Evolutionary conservation across 2,329 filamentous ascomycete genomes (phyloP).

Genomic region (Monosporascus sp.): DNA sequence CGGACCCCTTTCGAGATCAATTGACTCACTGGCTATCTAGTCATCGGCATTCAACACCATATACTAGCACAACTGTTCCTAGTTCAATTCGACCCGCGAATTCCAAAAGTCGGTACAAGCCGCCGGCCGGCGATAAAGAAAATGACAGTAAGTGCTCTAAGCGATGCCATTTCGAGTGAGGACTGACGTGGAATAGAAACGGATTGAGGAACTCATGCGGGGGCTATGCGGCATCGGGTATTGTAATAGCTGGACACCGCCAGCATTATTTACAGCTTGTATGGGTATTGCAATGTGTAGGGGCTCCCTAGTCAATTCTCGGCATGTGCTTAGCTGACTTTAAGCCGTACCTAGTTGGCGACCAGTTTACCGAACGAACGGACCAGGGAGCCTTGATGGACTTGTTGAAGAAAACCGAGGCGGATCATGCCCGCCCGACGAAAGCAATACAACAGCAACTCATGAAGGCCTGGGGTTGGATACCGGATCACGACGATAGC

Average conservation of each 20-base stretch:
- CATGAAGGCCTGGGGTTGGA: constrained; percentile 45
- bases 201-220: constrained; percentile 42
- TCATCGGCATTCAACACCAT: constrained; percentile 55
- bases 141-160: constrained; percentile 31
- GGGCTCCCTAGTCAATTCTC: constrained; percentile 3
- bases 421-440: constrained; percentile 48
- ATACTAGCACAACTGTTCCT: constrained; percentile 53
- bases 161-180: neutral
- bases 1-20: neutral
- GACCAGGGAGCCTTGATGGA: constrained; percentile 45
- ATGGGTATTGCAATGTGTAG: constrained; percentile 50
- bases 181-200: constrained; percentile 26
- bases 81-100: constrained; percentile 47
- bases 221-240: constrained; percentile 54
- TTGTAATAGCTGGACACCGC: constrained; percentile 49
- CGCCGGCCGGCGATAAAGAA: constrained; percentile 29
- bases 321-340: constrained; percentile 4
- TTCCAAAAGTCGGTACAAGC: constrained; percentile 41
- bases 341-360: constrained; percentile 31
- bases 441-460: constrained; percentile 40
- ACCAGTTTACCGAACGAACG: constrained; percentile 38
- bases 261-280: constrained; percentile 49
- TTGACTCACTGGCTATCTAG: constrained; percentile 23
- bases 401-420: constrained; percentile 41
- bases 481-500: constrained; percentile 16